Conservation (phyloP, 768 basidiomycete species). For the Amylocystis lapponica region DNA sequence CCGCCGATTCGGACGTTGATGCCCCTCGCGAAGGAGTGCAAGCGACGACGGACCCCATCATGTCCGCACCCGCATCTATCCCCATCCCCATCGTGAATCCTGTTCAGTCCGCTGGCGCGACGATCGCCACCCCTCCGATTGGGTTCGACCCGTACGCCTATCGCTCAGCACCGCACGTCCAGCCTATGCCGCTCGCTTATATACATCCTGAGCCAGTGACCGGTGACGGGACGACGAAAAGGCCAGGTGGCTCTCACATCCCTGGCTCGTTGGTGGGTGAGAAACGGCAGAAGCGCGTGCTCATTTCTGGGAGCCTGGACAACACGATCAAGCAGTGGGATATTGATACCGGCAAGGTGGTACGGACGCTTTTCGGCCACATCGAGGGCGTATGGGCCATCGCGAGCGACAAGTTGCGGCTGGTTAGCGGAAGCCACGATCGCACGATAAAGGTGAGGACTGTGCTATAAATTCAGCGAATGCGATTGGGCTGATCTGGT, state of each 20-base stretch:
- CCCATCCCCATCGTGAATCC: no score
- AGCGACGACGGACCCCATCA: no score
- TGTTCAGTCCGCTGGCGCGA: no score
- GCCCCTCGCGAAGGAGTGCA: no score
- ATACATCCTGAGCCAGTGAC: background rate
- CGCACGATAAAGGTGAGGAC: constrained; percentile 86
- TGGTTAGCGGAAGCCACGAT: constrained; percentile 93
- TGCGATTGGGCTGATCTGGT: background rate
- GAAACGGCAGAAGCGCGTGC: constrained; percentile 48
- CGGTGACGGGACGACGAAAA: constrained; percentile 2
- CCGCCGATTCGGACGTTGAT: background rate
- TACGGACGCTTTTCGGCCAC: constrained; percentile 89
- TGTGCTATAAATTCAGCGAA: no score
- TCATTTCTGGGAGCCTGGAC: constrained; percentile 88
- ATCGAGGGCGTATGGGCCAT: constrained; percentile 99
- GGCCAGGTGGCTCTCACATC: background rate
- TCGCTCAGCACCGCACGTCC: background rate
- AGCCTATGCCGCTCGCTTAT: constrained; percentile 1
- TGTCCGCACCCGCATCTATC: background rate
- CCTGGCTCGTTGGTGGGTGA: constrained; percentile 1
- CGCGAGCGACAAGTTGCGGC: constrained; percentile 83
- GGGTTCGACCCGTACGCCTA: constrained; percentile 8
- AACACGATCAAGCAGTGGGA: constrained; percentile 98
- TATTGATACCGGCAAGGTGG: constrained; percentile 73
- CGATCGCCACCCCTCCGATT: background rate